A percentile compares a stretch with the other conserved stretches of the same genome.
Conservation (phyloP, 441 rosid genomes). For the Populus hybrid region DNA sequence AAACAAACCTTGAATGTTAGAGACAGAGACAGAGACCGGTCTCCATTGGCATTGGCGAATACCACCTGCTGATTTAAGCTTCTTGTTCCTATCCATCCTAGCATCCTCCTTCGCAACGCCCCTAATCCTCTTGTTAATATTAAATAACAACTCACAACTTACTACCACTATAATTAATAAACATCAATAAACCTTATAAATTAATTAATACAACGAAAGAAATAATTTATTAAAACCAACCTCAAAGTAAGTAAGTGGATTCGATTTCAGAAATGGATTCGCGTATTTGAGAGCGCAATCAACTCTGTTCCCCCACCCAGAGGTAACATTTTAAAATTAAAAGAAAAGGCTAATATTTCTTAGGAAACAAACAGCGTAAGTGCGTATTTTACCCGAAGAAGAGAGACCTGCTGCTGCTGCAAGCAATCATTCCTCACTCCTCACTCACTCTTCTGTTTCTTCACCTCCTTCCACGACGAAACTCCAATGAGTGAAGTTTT, state of each 20-base stretch:
- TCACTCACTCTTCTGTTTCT: not conserved
- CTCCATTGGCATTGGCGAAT: constrained; percentile 38
- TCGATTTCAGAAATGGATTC: constrained; percentile 30
- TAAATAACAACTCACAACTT: constrained; percentile 27
- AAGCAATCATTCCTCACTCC: constrained; percentile 29
- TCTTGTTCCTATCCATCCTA: constrained; percentile 32
- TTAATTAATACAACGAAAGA: not conserved
- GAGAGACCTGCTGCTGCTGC: constrained; percentile 20
- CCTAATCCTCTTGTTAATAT: constrained; percentile 27
- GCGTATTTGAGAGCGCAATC: constrained; percentile 34
- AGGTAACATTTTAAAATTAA: too few relatives aligned
- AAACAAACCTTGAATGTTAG: constrained; percentile 40
- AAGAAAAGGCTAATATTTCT: not conserved
- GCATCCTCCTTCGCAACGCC: constrained; percentile 19
- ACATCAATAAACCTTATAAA: not conserved
- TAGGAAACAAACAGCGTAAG: constrained; percentile 8
- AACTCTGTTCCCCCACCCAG: constrained; percentile 26
- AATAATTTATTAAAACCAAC: constrained; percentile 14
- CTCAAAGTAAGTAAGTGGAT: constrained; percentile 37
- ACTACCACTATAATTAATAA: too few relatives aligned
- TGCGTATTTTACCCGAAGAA: constrained; percentile 22
- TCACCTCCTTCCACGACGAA: too few relatives aligned
- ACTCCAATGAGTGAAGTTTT: too few relatives aligned
- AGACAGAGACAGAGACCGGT: constrained; percentile 38
- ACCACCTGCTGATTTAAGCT: constrained; percentile 31